Evolutionary conservation across 176 grass and related monocot species (phyloP), one percentile per base, ranked within the genome.

Genomic region (Bolboschoenus planiculmis): DNA sequence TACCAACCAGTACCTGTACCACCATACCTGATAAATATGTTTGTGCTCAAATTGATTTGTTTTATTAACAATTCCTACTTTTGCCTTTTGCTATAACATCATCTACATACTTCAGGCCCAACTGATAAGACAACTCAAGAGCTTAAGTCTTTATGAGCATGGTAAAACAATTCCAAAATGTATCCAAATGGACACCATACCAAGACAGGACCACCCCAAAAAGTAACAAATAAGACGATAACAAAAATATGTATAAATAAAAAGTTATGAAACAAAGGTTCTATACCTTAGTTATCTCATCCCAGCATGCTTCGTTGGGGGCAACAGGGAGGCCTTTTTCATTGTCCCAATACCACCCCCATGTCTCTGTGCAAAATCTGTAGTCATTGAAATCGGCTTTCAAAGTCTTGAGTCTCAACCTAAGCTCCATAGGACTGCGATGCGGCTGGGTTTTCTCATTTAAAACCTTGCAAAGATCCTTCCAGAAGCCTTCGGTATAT

Each of bases 361-460:
- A 30, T 11, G 2, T 50, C 43, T 75, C 71, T 30, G 24, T 43
- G 23, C 71, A 75, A 30, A 16, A 75, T 75, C 14, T 75, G 44
- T 75, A 75, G 24, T 75, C 71, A 24, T 24, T 50, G 43, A 75
- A 75, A 50, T 75, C 71, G 18, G 71, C 11, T 75, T 75, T 75
- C 71, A 75, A 75, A 50, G 43, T 75, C 71, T 75, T 75, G 11
- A 75, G 24, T 43, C 71, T 75, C 24, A 26, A 50, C 24, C 71
- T 50, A 75, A 75, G 71, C 44, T 75, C 71, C 5, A 8, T 50
- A 4, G 44, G 40, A 24, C 24, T 75, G 5, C 71, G 71, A 27
- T 75, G 11, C 1, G 71, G 71, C 71, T 75, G 71, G 24, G 71
- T 75, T 75, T 75, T 75, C 71, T 50, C 71, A 75, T 50, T 75